Evolutionary conservation across 2,329 filamentous ascomycete genomes (phyloP).

Genomic region (Cryphonectria naterciae): DNA sequence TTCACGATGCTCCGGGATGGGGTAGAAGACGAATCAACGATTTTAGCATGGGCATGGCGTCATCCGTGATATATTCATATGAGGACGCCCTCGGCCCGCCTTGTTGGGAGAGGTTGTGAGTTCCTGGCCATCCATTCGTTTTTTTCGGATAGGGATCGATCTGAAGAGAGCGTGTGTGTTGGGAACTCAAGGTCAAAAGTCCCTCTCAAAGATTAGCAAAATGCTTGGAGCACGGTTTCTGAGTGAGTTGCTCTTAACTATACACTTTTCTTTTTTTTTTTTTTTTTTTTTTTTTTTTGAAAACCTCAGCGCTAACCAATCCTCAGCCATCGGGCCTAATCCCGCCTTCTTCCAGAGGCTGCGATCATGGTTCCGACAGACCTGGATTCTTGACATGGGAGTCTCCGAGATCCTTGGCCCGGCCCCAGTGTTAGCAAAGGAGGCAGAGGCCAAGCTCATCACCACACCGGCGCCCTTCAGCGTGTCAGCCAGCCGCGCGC

Average conservation of each 20-base stretch:
- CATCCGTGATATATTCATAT: conserved; percentile 14
- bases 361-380: conserved; percentile 17
- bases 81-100: not conserved
- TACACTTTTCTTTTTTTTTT: not conserved
- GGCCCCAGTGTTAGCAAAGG: conserved; percentile 5
- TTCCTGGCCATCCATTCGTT: not conserved
- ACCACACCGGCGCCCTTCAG: conserved; percentile 14
- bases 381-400: conserved; percentile 9
- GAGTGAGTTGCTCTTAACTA: not conserved
- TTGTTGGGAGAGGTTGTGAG: not conserved
- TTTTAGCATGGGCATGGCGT: not conserved
- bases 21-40: not conserved
- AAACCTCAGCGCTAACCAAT: not conserved
- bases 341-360: conserved; percentile 17
- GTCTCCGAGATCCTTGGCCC: conserved; percentile 20
- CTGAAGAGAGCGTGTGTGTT: not conserved
- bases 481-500: conserved; percentile 10
- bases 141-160: not conserved
- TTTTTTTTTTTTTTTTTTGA: too few relatives aligned
- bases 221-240: conserved; percentile 19
- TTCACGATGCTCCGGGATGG: conserved; percentile 11
- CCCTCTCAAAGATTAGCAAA: not conserved
- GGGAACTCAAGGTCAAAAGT: not conserved
- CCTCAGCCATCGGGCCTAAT: conserved; percentile 7
- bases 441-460: conserved; percentile 15